Evolutionary conservation across 148 eudicot species (phyloP).

Genomic region (Amaranthus cruentus): DNA sequence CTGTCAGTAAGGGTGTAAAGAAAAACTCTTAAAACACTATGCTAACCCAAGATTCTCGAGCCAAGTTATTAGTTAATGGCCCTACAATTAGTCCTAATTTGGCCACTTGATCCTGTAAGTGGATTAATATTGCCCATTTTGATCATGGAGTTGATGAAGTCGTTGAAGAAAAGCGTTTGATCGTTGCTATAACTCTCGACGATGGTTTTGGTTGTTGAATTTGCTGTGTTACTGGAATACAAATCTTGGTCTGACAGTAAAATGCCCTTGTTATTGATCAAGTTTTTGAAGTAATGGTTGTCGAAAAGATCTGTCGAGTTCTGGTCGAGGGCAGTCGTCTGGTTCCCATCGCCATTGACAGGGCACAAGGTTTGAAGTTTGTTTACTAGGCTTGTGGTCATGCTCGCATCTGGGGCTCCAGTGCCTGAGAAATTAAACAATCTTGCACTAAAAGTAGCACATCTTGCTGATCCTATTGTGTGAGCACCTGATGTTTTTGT

Average conservation of each 20-base stretch:
- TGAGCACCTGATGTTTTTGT: constrained; percentile 30
- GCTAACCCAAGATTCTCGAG: too few relatives aligned
- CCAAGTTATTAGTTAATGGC: constrained; percentile 35
- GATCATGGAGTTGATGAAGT: constrained; percentile 58
- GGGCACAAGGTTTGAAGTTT: constrained; percentile 56
- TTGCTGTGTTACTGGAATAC: constrained; percentile 39
- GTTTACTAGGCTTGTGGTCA: constrained; percentile 39
- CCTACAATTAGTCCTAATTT: constrained; percentile 64
- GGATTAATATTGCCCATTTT: constrained; percentile 68
- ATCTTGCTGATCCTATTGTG: constrained; percentile 55
- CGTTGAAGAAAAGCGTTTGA: constrained; percentile 24
- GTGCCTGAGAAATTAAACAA: constrained; percentile 57
- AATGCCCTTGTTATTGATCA: constrained; percentile 53
- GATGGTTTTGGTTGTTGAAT: constrained; percentile 41
- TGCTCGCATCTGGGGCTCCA: constrained; percentile 50
- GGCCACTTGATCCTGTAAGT: constrained; percentile 55
- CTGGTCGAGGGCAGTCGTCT: constrained; percentile 56
- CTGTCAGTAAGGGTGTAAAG: too few relatives aligned
- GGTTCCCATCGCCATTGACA: constrained; percentile 53
- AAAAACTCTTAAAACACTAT: too few relatives aligned
- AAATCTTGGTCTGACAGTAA: constrained; percentile 61
- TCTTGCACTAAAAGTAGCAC: constrained; percentile 47
- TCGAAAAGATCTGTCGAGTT: constrained; percentile 62
- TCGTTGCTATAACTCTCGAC: constrained; percentile 47
- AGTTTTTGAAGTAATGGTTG: constrained; percentile 67